Evolutionary conservation across 371 early-diverging fungal species (phyloP).

Genomic region (Mucor plumbeus): DNA sequence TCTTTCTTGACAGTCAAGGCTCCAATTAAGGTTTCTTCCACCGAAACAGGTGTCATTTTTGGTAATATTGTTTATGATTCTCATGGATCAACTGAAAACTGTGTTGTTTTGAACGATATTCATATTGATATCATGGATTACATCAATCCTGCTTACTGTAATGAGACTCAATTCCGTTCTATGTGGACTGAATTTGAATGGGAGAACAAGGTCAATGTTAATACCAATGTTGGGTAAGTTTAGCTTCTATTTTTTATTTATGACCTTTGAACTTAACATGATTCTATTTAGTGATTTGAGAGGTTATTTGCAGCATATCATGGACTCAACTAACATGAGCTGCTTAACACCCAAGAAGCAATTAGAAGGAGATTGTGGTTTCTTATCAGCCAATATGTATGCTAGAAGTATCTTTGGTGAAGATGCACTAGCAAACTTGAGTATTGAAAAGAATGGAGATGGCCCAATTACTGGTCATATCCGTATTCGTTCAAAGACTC

Average conservation of each 20-base stretch:
- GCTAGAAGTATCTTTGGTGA: constrained; percentile 96
- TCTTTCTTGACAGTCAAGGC: constrained; percentile 95
- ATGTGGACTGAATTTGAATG: constrained; percentile 99
- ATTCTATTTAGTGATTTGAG: constrained; percentile 68
- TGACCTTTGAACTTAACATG: background rate
- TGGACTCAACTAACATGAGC: constrained; percentile 94
- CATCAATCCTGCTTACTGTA: constrained; percentile 92
- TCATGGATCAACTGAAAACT: constrained; percentile 80
- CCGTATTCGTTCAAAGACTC: constrained; percentile 96
- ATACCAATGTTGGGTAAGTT: constrained; percentile 83
- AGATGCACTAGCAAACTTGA: constrained; percentile 95
- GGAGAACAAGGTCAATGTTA: constrained; percentile 98
- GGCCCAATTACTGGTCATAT: constrained; percentile 93
- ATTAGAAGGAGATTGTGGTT: constrained; percentile 93
- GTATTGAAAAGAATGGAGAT: constrained; percentile 82
- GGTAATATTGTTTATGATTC: constrained; percentile 97
- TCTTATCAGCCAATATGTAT: constrained; percentile 96
- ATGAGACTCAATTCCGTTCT: constrained; percentile 90
- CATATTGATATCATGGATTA: constrained; percentile 99
- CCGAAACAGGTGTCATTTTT: constrained; percentile 97
- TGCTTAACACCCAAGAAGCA: constrained; percentile 94
- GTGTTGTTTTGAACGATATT: constrained; percentile 94
- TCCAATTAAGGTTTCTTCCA: constrained; percentile 97
- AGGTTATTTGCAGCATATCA: constrained; percentile 86
- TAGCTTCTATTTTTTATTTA: background rate